phyloP scores from a whole-genome alignment of 2,329 filamentous ascomycete genomes.

The Stemphylium beticola region DNA sequence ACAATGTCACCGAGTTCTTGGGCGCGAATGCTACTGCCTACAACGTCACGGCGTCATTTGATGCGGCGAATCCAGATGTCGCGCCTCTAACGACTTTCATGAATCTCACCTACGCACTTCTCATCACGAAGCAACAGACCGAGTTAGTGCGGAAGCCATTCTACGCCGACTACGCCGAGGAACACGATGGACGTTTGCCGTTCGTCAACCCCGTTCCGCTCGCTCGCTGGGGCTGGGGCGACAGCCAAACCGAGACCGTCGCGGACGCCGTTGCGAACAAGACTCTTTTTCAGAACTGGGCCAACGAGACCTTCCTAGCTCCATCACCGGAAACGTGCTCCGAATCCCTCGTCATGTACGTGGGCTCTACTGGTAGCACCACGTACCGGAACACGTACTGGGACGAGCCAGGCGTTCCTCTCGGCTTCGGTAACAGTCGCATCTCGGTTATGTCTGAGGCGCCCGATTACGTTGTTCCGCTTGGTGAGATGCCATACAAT shows the following conservation, averaged over 20 bases:
- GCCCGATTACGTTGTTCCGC: constrained; percentile 56
- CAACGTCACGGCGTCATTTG: constrained; percentile 48
- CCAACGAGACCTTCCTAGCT: constrained; percentile 55
- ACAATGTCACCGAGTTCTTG: constrained; percentile 53
- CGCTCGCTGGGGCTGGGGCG: constrained; percentile 57
- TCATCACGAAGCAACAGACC: constrained; percentile 58
- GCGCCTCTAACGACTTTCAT: constrained; percentile 47
- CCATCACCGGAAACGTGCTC: constrained; percentile 55
- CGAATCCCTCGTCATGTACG: constrained; percentile 58
- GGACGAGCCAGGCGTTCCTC: constrained; percentile 52
- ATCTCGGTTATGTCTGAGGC: constrained; percentile 57
- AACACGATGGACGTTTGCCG: constrained; percentile 54
- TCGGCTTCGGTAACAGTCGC: constrained; percentile 57
- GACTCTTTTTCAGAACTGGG: constrained; percentile 57
- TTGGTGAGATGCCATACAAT: constrained; percentile 53
- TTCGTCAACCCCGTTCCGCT: constrained; percentile 59
- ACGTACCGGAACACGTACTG: constrained; percentile 56
- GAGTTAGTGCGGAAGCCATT: constrained; percentile 57
- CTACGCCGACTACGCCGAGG: constrained; percentile 57
- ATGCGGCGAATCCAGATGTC: constrained; percentile 39
- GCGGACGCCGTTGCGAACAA: constrained; percentile 58
- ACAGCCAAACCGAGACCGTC: constrained; percentile 46
- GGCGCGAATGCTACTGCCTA: constrained; percentile 46
- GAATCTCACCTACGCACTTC: constrained; percentile 54
- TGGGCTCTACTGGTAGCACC: constrained; percentile 46